Base-by-base conservation (phyloP, 176 grass and related monocot species). In the Avena eriantha region DNA sequence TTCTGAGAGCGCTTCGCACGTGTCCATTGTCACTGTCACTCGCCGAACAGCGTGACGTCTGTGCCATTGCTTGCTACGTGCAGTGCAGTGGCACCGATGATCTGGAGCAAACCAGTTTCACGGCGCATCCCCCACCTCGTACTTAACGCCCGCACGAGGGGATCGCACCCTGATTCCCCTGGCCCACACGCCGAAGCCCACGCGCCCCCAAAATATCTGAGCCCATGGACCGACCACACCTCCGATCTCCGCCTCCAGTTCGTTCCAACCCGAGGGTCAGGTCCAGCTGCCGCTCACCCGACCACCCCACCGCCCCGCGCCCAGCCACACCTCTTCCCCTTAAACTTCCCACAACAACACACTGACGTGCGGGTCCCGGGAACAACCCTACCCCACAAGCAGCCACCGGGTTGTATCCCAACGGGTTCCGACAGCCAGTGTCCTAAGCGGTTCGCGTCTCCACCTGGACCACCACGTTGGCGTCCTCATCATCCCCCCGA, bases 381-480 rank as follows among this genome's bases (percentile, higher is more conserved):
- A 3, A 1, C 9, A 0, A 14, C 0, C 12, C 39, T 12, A 17
- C 53, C 61, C 12, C 63, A 63, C 63, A 4, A 13, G 0, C 10
- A 79, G 15, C 11, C 26, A 73, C 22, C 0, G 17, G 17, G 3
- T 8, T 39, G 31, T 10, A 19, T 19, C 1, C 0, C 10, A 8
- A 1, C 0, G 18, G 16, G 24, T 21, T 0, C 16, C 17, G 48
- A 5, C 29, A 0, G 11, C 12, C 10, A 7, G 26, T 66, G 26
- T 16, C 24, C 21, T 49, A 21, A 85, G 36, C 48, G 0, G 0
- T 59, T 61, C 5, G 45, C 2, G 7, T 6, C 10, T 5, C 31
- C 4, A 59, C 69, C 69, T 76, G 85, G 81, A 91, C 81, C 81
- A 84, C 85, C 69, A 33, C 39, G 59, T 18, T 59, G 71, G 55